Evolutionary conservation across 306 rosid genomes (phyloP).

Genomic region (Vigna reflexopilosa): DNA sequence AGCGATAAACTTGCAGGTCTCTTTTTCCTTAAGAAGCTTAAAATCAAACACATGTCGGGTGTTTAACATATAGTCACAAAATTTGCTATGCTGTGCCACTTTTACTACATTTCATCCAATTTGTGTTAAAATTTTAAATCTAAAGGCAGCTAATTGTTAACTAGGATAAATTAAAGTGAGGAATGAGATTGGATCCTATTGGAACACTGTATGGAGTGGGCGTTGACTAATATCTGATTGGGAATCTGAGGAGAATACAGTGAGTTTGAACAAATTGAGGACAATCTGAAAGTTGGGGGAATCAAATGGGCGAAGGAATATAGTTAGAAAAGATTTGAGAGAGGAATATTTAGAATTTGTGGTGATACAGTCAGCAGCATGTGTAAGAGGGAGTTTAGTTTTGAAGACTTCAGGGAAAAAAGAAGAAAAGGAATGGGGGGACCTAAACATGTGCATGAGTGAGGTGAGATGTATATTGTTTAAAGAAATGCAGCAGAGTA

Average conservation of each 20-base stretch:
- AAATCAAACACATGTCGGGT: no score
- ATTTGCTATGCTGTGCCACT: background rate
- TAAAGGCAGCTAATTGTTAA: background rate
- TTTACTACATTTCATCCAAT: no score
- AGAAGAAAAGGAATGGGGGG: slow-evolving; percentile 30
- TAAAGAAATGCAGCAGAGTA: slow-evolving; percentile 44
- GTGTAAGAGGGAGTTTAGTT: slow-evolving; percentile 45
- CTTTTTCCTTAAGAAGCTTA: no score
- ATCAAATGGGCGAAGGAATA: slow-evolving; percentile 57
- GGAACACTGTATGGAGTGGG: slow-evolving; percentile 29
- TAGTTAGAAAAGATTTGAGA: background rate
- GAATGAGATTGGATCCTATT: background rate
- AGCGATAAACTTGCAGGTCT: no score
- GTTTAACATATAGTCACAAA: background rate
- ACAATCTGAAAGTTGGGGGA: slow-evolving; percentile 49
- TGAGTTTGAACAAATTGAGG: slow-evolving; percentile 42
- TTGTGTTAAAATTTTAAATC: no score
- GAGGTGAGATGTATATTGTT: slow-evolving; percentile 16
- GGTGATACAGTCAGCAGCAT: slow-evolving; percentile 61
- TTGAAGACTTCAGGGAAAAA: slow-evolving; percentile 40
- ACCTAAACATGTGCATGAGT: slow-evolving; percentile 56
- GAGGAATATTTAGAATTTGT: slow-evolving; percentile 39
- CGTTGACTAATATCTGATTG: slow-evolving; percentile 58
- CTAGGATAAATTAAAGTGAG: background rate
- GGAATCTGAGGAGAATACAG: slow-evolving; percentile 47